These are phyloP conservation scores for Wallacemonas collosoma DNA, from an alignment of 208 protist genomes.

Conservation along the genomic window DNA sequence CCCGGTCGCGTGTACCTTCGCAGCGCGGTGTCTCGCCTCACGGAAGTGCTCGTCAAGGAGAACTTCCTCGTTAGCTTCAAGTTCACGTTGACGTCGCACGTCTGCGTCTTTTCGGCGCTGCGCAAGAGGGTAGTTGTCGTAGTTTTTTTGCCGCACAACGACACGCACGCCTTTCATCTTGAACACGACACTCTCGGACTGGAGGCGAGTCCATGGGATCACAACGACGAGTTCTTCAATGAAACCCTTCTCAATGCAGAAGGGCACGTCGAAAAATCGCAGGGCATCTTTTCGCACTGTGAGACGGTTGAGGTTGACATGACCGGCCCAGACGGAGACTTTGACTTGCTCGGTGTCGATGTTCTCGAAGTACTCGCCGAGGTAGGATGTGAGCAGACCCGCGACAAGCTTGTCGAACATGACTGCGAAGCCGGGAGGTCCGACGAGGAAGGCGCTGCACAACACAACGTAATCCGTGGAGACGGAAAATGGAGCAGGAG, in stretches of 20 bases:
- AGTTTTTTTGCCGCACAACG: slow-evolving; percentile 60
- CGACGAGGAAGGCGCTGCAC: not conserved
- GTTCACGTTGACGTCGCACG: slow-evolving; percentile 43
- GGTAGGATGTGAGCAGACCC: slow-evolving; percentile 67
- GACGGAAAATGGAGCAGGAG: no score
- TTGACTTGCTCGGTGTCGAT: slow-evolving; percentile 85
- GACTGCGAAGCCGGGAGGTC: not conserved
- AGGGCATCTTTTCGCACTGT: slow-evolving; percentile 69
- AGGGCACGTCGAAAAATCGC: slow-evolving; percentile 50
- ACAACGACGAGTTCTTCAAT: slow-evolving; percentile 69
- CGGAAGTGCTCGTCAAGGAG: slow-evolving; percentile 34
- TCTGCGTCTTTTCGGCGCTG: slow-evolving; percentile 50
- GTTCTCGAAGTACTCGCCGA: slow-evolving; percentile 86
- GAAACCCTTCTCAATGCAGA: slow-evolving; percentile 61
- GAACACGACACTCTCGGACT: slow-evolving; percentile 74
- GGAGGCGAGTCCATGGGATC: slow-evolving; percentile 80
- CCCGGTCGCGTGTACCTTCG: not conserved
- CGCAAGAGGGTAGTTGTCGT: slow-evolving; percentile 46
- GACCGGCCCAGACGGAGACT: slow-evolving; percentile 80
- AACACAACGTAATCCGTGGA: not conserved
- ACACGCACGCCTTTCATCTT: slow-evolving; percentile 50
- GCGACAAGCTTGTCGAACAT: slow-evolving; percentile 89
- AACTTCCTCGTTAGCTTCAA: slow-evolving; percentile 49
- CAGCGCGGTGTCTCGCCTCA: not conserved
- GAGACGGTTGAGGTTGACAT: slow-evolving; percentile 66